Evolutionary conservation across 2,329 filamentous ascomycete species (phyloP), one percentile per base, ranked within the genome.

Genomic region (Capronia coronata): DNA sequence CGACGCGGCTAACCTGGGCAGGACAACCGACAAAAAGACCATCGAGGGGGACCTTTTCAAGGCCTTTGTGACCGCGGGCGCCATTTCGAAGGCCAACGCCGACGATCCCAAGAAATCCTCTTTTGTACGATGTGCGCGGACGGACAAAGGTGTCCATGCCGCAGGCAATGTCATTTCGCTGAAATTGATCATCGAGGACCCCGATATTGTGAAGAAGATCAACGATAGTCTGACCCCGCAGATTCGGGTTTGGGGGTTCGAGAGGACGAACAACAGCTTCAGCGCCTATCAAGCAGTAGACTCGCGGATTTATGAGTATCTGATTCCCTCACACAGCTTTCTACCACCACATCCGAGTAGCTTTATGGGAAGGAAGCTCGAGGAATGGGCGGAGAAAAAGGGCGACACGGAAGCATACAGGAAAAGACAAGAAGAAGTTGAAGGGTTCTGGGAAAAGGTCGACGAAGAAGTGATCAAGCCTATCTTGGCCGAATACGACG

Each of bases 71-170:
- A 81, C 82, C 2, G 90, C 93, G 2, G 87, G 90, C 14, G 90
- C 93, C 32, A 95, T 98, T 54, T 94, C 90, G 42, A 97, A 97
- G 68, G 88, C 88, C 55, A 98, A 98, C 65, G 93, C 93, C 18
- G 83, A 94, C 61, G 93, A 98, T 65, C 93, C 91, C 2, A 94
- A 94, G 68, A 98, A 98, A 70, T 94, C 89, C 1, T 90, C 88
- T 45, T 79, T 98, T 40, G 87, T 95, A 46, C 84, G 93, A 57
- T 98, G 93, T 68, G 93, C 93, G 2, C 79, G 93, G 56, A 98
- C 93, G 0, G 93, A 98, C 71, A 98, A 97, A 74, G 93, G 93
- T 47, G 91, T 97, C 1, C 91, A 97, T 67, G 91, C 91, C 1
- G 91, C 91, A 1, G 93, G 91, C 45, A 97, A 97, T 64, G 84